Evolutionary conservation across 2,329 filamentous ascomycete genomes (phyloP), one percentile per base, ranked within the genome.

Genomic region (Colletotrichum salicis): DNA sequence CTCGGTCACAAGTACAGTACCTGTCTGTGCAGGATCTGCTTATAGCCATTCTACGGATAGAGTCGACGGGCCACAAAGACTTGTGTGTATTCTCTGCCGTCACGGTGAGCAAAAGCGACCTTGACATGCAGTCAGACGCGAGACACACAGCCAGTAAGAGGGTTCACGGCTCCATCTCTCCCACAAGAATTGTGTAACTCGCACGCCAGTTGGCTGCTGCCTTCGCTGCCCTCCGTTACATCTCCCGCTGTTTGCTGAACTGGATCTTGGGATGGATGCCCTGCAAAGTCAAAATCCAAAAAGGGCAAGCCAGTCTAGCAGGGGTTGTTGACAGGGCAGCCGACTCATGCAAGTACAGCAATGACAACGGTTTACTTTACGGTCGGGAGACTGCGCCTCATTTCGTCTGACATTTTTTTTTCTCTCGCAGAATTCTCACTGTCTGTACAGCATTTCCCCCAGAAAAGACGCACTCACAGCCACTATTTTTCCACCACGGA

Each of bases 201-300:
- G 51, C 35, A 37, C 52, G 58, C 35, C 59, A 24, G 35, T 64
- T 27, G 13, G 52, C 10, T 22, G 66, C 52, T 57, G 58, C 33
- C 60, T 58, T 48, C 27, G 33, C 35, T 56, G n/a, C 33, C n/a
- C 31, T 61, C 64, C 19, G 57, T 52, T 52, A 60, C 57, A 48
- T 35, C 41, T 60, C 11, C n/a, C 45, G 22, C 41, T 31, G 51
- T 31, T 48, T 45, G 45, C 60, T 37, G 22, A 8, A 45, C 41
- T 24, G 54, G 54, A 33, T 24, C 37, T 66, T 48, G 41, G 41
- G 41, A 24, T 55, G 24, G 41, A 22, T 65, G 61, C 56, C 67
- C 57, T 69, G 59, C 37, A 64, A 64, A 71, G 69, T 64, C 69
- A 71, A 71, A 71, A 71, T 71, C 69, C 69, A 29, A 69, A 71